phyloP scores from a whole-genome alignment of 768 basidiomycete species.

The Rhodotorula toruloides region DNA sequence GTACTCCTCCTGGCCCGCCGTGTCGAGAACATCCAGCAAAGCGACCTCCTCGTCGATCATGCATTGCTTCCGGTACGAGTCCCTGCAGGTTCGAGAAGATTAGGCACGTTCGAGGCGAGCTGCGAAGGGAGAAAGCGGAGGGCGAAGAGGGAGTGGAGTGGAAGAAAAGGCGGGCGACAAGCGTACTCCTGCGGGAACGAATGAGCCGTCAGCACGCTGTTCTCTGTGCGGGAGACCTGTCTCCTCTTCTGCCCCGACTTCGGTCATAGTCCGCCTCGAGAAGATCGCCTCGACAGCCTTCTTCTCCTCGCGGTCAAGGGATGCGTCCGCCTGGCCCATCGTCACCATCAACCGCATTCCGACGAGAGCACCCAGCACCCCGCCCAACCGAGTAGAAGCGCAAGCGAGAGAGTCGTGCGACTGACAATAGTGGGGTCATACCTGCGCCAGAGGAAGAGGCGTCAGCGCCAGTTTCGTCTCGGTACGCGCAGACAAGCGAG shows the following conservation, averaged over 20 bases:
- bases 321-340: too few relatives aligned
- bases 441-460: not conserved
- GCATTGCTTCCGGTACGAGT: conserved; percentile 77
- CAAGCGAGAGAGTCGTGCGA: not conserved
- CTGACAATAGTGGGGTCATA: conserved; percentile 52
- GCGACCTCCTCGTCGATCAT: conserved; percentile 53
- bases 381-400: not conserved
- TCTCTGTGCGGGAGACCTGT: not conserved
- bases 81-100: conserved; percentile 49
- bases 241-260: not conserved
- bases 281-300: not conserved
- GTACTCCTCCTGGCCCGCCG: conserved; percentile 75
- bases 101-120: not conserved
- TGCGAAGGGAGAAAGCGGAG: not conserved
- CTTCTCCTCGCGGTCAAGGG: too few relatives aligned
- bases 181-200: conserved; percentile 13
- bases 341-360: too few relatives aligned
- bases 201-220: not conserved
- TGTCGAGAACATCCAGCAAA: conserved; percentile 53
- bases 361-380: not conserved
- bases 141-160: too few relatives aligned
- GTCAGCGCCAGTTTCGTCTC: not conserved
- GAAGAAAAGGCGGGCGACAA: not conserved
- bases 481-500: too few relatives aligned
- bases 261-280: too few relatives aligned